Evolutionary conservation across 352 stramenopile species (phyloP), one percentile per base, ranked within the genome.

Genomic region (Saprolegnia parasitica): DNA sequence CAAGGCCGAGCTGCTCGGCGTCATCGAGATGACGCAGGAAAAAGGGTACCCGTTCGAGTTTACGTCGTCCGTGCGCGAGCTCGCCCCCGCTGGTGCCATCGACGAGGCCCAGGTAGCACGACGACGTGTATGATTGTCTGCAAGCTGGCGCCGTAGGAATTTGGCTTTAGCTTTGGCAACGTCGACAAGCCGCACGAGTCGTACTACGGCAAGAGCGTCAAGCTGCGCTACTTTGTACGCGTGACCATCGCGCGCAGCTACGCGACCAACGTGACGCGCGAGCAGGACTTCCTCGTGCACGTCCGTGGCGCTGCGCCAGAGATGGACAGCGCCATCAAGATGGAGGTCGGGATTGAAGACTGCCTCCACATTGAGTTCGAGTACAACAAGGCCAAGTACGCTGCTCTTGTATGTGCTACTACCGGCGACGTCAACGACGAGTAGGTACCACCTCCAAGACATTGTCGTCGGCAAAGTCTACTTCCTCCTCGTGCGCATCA

Each of bases 331-430:
- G 83, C 90, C 16, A 98, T 99, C 67, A 98, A 98, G 80, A 98
- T 99, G 95, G 97, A 98, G 71, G 91, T 98, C 35, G 97, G 97
- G 20, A 99, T 99, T 75, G 97, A 99, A 81, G 97, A 99, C 65
- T 99, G 96, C 83, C 85, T 99, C 32, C 97, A 99, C 74, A 98
- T 99, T 76, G 97, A 99, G 85, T 99, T 99, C 74, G 91, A 99
- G 76, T 99, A 98, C 79, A 89, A 99, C 74, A 97, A 97, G 71
- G 86, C 91, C 55, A 91, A 89, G 72, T 99, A 98, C 80, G 67
- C 65, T 10, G 67, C 65, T 10, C 1, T 5, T 29, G 21, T 23
- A 35, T 49, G 39, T 10, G 18, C 49, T 26, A 26, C 10, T n/a
- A 20, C 9, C 1, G 21, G 18, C 21, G 21, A 54, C 54, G 20